phyloP scores from a whole-genome alignment of 129 eudicot species.

The Heracleum sosnowskyi region DNA sequence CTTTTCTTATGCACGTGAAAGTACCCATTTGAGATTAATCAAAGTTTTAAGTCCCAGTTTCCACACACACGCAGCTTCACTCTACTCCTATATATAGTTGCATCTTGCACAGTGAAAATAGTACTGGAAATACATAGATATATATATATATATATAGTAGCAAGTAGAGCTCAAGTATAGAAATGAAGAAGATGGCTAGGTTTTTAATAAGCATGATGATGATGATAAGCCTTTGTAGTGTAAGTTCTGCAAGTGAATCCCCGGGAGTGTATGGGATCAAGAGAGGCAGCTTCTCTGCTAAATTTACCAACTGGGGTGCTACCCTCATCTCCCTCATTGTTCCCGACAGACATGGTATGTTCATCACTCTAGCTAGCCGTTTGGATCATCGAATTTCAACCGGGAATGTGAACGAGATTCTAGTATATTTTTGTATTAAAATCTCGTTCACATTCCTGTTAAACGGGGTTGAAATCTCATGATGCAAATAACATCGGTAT shows the following conservation, averaged over 20 bases:
- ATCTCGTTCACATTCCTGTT: too few relatives aligned
- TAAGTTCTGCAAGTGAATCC: neutral
- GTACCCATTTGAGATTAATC: neutral
- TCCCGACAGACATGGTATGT: slow-evolving; percentile 8
- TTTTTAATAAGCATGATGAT: neutral
- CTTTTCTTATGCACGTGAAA: slow-evolving; percentile 2
- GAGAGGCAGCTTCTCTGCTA: slow-evolving; percentile 8
- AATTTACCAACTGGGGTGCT: slow-evolving; percentile 13
- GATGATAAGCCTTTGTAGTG: neutral
- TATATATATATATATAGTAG: neutral
- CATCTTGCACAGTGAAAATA: neutral
- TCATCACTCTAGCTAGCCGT: neutral
- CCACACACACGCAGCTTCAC: neutral
- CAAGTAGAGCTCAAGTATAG: neutral
- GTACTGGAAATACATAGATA: neutral
- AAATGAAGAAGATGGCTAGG: neutral
- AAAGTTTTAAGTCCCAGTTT: neutral
- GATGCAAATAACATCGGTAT: neutral
- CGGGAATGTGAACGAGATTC: too few relatives aligned
- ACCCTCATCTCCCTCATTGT: slow-evolving; percentile 9
- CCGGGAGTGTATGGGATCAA: neutral
- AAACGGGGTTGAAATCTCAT: too few relatives aligned
- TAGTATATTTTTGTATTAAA: too few relatives aligned
- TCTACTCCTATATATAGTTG: neutral
- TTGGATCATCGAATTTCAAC: too few relatives aligned